A percentile compares a stretch with the other conserved stretches of the same genome.
Evolutionary conservation across 225 moss, liverwort and hornwort genomes (phyloP).

Genomic region (Physcomitrium patens): DNA sequence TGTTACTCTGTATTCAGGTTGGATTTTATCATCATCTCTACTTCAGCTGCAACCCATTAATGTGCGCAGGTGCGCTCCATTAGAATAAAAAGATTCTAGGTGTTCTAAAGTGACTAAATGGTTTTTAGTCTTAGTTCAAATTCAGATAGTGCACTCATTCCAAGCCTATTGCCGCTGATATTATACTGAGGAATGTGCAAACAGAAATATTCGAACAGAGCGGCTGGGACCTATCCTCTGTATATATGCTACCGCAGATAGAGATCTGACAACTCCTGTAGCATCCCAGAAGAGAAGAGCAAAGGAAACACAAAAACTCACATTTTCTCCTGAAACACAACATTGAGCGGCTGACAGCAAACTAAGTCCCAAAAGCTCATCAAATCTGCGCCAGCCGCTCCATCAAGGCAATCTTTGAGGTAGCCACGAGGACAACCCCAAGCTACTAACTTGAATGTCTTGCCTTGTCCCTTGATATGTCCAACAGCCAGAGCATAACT

Average conservation of each 20-base stretch:
- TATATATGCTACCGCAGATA: too few species aligned
- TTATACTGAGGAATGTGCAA: background rate
- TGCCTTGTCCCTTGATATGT: background rate
- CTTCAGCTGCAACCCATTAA: background rate
- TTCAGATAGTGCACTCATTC: background rate
- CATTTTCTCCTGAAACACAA: constrained; percentile 11
- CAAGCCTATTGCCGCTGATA: background rate
- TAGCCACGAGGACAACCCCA: constrained; percentile 26
- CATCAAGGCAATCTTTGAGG: constrained; percentile 27
- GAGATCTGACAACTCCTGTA: background rate
- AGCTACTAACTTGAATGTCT: constrained; percentile 5
- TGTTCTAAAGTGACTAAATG: background rate
- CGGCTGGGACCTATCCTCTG: too few species aligned
- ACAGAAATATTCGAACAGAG: background rate
- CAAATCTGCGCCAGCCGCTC: constrained; percentile 39
- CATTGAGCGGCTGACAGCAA: constrained; percentile 33
- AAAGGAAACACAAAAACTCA: constrained; percentile 19
- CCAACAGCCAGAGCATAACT: background rate
- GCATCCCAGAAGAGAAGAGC: background rate
- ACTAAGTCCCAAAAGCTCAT: constrained; percentile 23
- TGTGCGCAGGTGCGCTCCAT: too few species aligned
- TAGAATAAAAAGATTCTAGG: background rate
- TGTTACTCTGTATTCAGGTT: background rate
- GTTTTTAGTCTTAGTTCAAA: too few species aligned
- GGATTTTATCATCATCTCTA: background rate